phyloP scores from a whole-genome alignment of 2,329 filamentous ascomycete species.

The Neonectria faginata region DNA sequence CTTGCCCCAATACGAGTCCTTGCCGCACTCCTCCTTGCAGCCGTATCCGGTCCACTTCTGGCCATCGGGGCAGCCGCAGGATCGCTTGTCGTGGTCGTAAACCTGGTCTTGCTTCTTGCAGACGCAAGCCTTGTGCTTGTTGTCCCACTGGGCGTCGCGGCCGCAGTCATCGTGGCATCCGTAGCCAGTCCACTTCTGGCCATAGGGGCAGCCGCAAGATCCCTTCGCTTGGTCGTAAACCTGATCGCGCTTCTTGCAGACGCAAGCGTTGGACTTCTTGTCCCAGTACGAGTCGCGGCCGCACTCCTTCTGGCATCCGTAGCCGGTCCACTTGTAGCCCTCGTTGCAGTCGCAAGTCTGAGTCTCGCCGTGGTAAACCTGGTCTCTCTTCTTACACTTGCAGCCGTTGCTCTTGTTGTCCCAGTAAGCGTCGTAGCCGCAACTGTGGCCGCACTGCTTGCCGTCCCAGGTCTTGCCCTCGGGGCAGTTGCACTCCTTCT shows the following conservation, averaged over 20 bases:
- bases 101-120: background rate
- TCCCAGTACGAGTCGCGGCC: background rate
- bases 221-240: background rate
- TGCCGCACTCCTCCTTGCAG: background rate
- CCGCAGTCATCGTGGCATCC: background rate
- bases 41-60: background rate
- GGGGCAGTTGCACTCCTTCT: background rate
- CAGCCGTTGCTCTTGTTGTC: background rate
- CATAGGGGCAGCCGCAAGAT: background rate
- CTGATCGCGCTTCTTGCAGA: background rate
- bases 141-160: background rate
- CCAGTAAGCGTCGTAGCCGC: background rate
- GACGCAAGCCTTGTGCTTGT: background rate
- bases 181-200: background rate
- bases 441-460: background rate
- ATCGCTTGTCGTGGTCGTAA: background rate
- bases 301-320: background rate
- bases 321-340: background rate
- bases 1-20: background rate
- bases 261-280: background rate
- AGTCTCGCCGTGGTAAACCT: background rate
- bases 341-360: background rate
- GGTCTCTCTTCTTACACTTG: background rate
- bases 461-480: background rate
- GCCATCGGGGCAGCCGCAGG: background rate